These are phyloP conservation scores for Ustilago shanxiensis DNA, from an alignment of 1,284 basidiomycete species.

Conservation along the genomic window DNA sequence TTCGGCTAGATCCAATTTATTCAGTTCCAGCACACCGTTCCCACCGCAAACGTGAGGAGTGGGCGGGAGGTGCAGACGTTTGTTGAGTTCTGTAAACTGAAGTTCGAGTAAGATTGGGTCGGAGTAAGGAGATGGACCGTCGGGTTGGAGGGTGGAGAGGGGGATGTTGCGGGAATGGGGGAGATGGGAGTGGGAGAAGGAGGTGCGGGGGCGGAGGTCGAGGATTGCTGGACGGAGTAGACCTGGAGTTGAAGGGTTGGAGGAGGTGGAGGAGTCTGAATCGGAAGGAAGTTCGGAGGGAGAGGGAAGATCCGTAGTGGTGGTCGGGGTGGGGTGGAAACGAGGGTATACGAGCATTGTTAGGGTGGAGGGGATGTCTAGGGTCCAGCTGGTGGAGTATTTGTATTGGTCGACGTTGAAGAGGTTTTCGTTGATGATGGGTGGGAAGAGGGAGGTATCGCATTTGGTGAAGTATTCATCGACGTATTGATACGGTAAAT, in stretches of 20 bases:
- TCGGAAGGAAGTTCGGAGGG: slow-evolving; percentile 16
- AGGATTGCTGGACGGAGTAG: slow-evolving; percentile 29
- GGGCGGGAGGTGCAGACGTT: slow-evolving; percentile 19
- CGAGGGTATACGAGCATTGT: slow-evolving; percentile 46
- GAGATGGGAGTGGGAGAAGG: slow-evolving; percentile 15
- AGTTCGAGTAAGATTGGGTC: slow-evolving; percentile 36
- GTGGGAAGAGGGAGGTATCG: slow-evolving; percentile 15
- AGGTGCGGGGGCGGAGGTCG: slow-evolving; percentile 25
- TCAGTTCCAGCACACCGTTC: slow-evolving; percentile 25
- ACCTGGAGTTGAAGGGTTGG: background rate
- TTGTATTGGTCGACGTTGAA: slow-evolving; percentile 43
- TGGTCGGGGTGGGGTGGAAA: slow-evolving; percentile 1
- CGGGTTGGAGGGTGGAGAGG: slow-evolving; percentile 22
- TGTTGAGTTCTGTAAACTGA: slow-evolving; percentile 43
- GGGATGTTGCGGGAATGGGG: slow-evolving; percentile 30
- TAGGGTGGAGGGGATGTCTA: slow-evolving; percentile 24
- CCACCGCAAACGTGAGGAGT: slow-evolving; percentile 17
- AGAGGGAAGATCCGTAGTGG: slow-evolving; percentile 3
- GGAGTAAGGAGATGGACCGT: slow-evolving; percentile 34
- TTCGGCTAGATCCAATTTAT: slow-evolving; percentile 21
- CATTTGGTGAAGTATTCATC: slow-evolving; percentile 50
- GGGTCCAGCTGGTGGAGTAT: slow-evolving; percentile 40
- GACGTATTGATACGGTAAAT: slow-evolving; percentile 53
- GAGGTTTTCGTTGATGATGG: slow-evolving; percentile 46
- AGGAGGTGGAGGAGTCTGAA: slow-evolving; percentile 4